Evolutionary conservation across 768 basidiomycete genomes (phyloP), one percentile per base, ranked within the genome.

Genomic region (Mycena rebaudengoi): DNA sequence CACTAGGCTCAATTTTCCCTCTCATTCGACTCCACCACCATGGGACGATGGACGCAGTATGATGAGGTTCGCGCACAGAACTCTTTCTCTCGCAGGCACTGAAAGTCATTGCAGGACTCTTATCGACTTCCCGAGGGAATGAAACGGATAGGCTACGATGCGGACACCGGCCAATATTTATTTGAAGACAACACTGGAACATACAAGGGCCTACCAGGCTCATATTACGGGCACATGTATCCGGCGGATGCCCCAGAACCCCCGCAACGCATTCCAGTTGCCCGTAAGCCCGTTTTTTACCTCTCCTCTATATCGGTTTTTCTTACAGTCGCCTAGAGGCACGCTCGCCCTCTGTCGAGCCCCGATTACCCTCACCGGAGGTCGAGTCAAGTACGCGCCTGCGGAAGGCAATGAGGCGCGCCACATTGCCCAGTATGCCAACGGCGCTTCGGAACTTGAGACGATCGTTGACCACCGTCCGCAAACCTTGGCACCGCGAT

Each of bases 81-180:
- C 33, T 46, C 11, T 18, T 4, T 28, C 5, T 14, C 20, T n/a
- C n/a, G n/a, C n/a, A n/a, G n/a, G n/a, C n/a, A n/a, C n/a, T n/a
- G n/a, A n/a, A n/a, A n/a, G n/a, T n/a, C n/a, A n/a, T n/a, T 61
- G 13, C 60, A 86, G 85, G 85, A 86, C 60, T 77, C 79, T n/a
- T 83, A 84, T 68, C 79, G 85, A 64, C 80, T 86, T 52, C 85
- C 85, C 1, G 81, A 81, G 53, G 85, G 85, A 40, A 75, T 85
- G 72, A 79, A 78, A n/a, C 78, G 85, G 35, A 77, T 83, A 58
- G 85, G 83, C n/a, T 86, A 86, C 71, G 85, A 86, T 69, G 76
- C 82, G 4, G 85, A 86, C 71, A 76, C 76, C 14, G 78, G 79
- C 32, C 75, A 73, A 51, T 86, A 86, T 73, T 77, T 75, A 62